Evolutionary conservation across 805 yeast species (phyloP).

Genomic region (Torulaspora quercuum): DNA sequence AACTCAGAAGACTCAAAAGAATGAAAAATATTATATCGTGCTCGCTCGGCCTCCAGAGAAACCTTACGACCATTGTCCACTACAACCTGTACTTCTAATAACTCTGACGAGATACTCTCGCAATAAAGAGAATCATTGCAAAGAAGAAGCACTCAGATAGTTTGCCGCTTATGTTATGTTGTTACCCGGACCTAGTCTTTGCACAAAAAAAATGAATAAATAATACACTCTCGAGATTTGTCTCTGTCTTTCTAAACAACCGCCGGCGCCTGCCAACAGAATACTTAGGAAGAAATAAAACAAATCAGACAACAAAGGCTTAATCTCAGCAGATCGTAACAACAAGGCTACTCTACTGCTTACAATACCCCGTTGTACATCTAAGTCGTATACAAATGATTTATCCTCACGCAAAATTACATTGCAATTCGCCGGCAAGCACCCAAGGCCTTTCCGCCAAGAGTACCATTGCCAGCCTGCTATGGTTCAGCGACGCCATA

Average conservation of each 20-base stretch:
- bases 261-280: conserved; percentile 7
- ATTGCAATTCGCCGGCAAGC: conserved; percentile 44
- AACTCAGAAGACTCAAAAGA: too few relatives aligned
- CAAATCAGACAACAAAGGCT: conserved; percentile 22
- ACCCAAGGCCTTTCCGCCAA: conserved; percentile 40
- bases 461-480: conserved; percentile 39
- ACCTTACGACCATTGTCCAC: too few relatives aligned
- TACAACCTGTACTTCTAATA: too few relatives aligned
- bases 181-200: conserved; percentile 9
- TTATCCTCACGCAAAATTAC: conserved; percentile 44
- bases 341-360: conserved; percentile 3
- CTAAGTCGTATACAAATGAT: conserved; percentile 47
- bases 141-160: too few relatives aligned
- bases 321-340: conserved; percentile 6
- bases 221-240: too few relatives aligned
- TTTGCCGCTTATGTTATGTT: too few relatives aligned
- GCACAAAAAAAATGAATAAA: background rate
- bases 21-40: too few relatives aligned
- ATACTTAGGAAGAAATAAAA: conserved; percentile 13
- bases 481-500: conserved; percentile 41
- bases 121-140: too few relatives aligned
- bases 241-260: conserved; percentile 6
- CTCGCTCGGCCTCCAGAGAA: too few relatives aligned
- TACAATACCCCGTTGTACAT: conserved; percentile 19
- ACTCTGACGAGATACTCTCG: too few relatives aligned